Evolutionary conservation across 2,329 filamentous ascomycete genomes (phyloP).

Genomic region (Blastomyces percursus): DNA sequence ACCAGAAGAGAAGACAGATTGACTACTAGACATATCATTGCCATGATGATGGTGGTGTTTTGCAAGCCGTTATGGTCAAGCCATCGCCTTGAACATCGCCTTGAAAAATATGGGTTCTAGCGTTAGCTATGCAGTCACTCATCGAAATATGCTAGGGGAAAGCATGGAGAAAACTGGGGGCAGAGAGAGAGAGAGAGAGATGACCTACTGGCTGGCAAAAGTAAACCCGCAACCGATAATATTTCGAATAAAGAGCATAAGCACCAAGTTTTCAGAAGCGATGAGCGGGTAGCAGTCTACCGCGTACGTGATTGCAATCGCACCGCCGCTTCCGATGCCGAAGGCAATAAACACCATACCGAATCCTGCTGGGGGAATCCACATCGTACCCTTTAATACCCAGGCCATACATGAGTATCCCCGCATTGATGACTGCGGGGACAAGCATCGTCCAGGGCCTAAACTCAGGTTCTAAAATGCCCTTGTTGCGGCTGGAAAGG

Average conservation of each 20-base stretch:
- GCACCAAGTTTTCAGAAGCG: slow-evolving; percentile 21
- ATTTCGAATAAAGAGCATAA: slow-evolving; percentile 32
- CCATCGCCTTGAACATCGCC: slow-evolving; percentile 27
- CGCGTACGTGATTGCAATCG: slow-evolving; percentile 20
- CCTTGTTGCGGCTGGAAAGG: slow-evolving; percentile 28
- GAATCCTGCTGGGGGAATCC: slow-evolving; percentile 21
- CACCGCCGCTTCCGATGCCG: slow-evolving; percentile 17
- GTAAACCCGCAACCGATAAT: slow-evolving; percentile 25
- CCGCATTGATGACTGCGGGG: slow-evolving; percentile 18
- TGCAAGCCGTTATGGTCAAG: slow-evolving; percentile 23
- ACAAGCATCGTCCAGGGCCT: slow-evolving; percentile 28
- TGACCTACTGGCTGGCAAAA: slow-evolving; percentile 23
- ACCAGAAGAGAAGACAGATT: slow-evolving; percentile 13
- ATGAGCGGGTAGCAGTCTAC: slow-evolving; percentile 22
- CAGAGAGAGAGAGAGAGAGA: not conserved
- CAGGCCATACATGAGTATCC: slow-evolving; percentile 21
- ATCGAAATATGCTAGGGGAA: not conserved
- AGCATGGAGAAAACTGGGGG: not conserved
- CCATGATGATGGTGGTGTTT: slow-evolving; percentile 26
- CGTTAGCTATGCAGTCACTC: not conserved
- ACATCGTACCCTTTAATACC: slow-evolving; percentile 20
- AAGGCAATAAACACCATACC: slow-evolving; percentile 22
- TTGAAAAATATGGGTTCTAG: not conserved
- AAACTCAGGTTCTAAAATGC: slow-evolving; percentile 38
- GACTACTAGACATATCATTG: slow-evolving; percentile 18